phyloP scores from a whole-genome alignment of 441 rosid species.

The Viola pubescens region DNA sequence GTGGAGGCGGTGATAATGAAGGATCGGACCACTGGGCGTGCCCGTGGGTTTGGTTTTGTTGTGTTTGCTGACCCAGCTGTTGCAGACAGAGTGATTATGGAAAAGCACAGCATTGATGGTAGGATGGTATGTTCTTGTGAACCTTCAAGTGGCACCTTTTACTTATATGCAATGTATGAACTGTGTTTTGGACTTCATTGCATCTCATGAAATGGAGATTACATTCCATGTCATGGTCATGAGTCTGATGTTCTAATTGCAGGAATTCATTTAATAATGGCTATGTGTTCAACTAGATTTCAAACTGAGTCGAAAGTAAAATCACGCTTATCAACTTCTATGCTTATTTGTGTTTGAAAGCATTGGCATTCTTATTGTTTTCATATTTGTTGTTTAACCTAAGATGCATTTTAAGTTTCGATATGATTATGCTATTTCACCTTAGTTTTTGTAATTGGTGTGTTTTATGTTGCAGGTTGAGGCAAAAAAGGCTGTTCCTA shows the following conservation, averaged over 20 bases:
- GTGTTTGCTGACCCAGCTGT: conserved; percentile 85
- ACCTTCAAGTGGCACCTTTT: neutral
- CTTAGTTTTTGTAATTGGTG: conserved; percentile 16
- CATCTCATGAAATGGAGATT: conserved; percentile 9
- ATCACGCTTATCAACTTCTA: conserved; percentile 7
- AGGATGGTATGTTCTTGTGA: conserved; percentile 56
- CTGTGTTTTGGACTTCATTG: neutral
- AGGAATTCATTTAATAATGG: conserved; percentile 21
- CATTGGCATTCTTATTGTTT: conserved; percentile 8
- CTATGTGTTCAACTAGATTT: conserved; percentile 25
- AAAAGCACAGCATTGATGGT: conserved; percentile 84
- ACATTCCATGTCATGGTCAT: conserved; percentile 14
- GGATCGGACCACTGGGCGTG: conserved; percentile 97
- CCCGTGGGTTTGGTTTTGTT: conserved; percentile 96
- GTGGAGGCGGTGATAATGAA: conserved; percentile 96
- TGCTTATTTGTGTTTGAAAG: conserved; percentile 7
- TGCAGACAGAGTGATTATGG: conserved; percentile 79
- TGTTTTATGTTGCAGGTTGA: conserved; percentile 54
- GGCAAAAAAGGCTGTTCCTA: conserved; percentile 94
- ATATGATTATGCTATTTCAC: conserved; percentile 11
- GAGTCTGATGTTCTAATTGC: conserved; percentile 27
- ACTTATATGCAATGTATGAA: neutral
- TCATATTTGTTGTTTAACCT: conserved; percentile 3
- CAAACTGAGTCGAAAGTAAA: conserved; percentile 20
- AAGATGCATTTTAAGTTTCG: conserved; percentile 9